Conservation (phyloP, 192 early-diverging fungal genomes). For the Coemansia sp. region DNA sequence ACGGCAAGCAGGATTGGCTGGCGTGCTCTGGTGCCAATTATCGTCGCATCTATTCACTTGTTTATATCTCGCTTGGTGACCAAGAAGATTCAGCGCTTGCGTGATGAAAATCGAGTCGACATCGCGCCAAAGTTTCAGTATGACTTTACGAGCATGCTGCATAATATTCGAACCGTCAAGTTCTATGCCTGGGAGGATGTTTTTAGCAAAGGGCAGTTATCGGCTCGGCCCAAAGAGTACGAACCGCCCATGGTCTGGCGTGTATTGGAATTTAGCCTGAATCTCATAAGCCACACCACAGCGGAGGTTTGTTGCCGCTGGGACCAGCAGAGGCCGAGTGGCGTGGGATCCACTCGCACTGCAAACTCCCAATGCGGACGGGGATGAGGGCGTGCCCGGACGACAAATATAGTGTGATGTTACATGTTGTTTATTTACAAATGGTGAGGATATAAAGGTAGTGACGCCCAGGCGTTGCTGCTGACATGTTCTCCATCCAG, state of each 20-base stretch:
- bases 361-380: no score
- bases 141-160: slow-evolving; percentile 15
- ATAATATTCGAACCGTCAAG: slow-evolving; percentile 64
- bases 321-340: no score
- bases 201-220: background rate
- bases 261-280: slow-evolving; percentile 5
- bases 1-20: slow-evolving; percentile 30
- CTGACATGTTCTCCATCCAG: no score
- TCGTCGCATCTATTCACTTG: slow-evolving; percentile 9
- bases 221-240: background rate
- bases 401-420: no score
- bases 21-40: slow-evolving; percentile 25
- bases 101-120: background rate
- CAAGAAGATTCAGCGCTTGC: background rate
- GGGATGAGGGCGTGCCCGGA: no score
- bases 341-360: no score
- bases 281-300: slow-evolving; percentile 23
- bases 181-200: slow-evolving; percentile 63
- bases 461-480: no score
- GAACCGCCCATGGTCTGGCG: slow-evolving; percentile 31
- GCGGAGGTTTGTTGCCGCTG: no score
- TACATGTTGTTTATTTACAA: no score
- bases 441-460: no score
- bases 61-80: background rate
- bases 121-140: slow-evolving; percentile 2